Evolutionary conservation across 106 monocot species (phyloP), one percentile per base, ranked within the genome.

Genomic region (Dendrobium chrysotoxum): DNA sequence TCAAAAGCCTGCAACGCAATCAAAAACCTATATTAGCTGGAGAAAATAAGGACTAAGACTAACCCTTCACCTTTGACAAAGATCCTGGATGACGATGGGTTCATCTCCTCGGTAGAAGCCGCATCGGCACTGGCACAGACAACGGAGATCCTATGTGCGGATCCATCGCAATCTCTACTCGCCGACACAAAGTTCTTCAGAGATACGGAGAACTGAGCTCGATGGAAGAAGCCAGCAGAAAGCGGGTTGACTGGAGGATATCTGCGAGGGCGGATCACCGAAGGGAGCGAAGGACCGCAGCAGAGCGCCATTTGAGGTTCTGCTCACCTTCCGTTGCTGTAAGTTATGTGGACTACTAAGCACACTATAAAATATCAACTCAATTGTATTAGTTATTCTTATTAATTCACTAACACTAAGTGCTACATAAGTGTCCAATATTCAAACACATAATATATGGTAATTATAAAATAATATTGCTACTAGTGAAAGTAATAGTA

Each of bases 41-140:
- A 70, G 70, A 70, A 28, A 31, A 68, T 0, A 68, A 35, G 16
- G 31, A 16, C 35, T 31, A 21, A 74, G 21, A 20, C 4, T 20
- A 21, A 41, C n/a, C 7, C 40, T 5, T 21, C 42, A 74, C 74
- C 74, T 74, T 74, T 74, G n/a, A 74, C n/a, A 28, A 74, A 74
- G 40, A 74, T 74, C n/a, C 41, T 74, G 42, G 40, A 42, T 40
- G 74, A 40, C 42, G 41, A 2, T n/a, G 74, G n/a, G n/a, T n/a
- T 74, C 20, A 20, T 40, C 41, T 73, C 73, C 40, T 74, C 74
- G 74, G 18, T 30, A 16, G n/a, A 28, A n/a, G n/a, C 21, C 21
- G 17, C 41, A 42, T 21, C 74, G 74, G 39, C 20, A 18, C 21
- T 28, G 42, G 20, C n/a, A 15, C 41, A 15, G 74, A 74, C 28